phyloP scores from a whole-genome alignment of 2,329 filamentous ascomycete genomes.

The Calonectria pseudoreteaudii region DNA sequence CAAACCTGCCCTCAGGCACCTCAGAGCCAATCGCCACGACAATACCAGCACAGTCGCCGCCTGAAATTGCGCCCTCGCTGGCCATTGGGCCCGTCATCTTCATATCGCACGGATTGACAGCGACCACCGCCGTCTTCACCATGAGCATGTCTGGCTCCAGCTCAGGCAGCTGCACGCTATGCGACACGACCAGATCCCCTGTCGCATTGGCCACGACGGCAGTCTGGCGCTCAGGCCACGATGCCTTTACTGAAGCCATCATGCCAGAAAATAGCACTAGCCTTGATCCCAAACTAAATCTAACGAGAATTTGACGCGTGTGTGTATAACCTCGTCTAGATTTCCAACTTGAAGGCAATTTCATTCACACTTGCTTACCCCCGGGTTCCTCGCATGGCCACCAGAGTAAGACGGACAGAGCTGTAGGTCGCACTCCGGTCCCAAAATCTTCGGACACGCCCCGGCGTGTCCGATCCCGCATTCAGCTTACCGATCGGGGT shows the following conservation, averaged over 20 bases:
- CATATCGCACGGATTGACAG: constrained; percentile 10
- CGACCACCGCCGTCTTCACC: background rate
- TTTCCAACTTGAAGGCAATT: background rate
- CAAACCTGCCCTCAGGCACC: background rate
- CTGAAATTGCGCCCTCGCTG: constrained; percentile 3
- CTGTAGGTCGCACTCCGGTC: background rate
- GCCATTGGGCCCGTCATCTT: constrained; percentile 8
- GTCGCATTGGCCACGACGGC: background rate
- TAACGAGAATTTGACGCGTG: background rate
- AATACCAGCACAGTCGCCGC: background rate
- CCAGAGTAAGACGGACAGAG: background rate
- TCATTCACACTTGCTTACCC: background rate
- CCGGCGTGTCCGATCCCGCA: background rate
- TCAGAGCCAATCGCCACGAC: background rate
- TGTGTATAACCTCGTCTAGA: background rate
- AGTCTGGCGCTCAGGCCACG: background rate
- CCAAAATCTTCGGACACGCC: background rate
- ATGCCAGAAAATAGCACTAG: background rate
- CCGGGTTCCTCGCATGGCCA: background rate
- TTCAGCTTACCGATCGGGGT: background rate
- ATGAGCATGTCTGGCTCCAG: background rate
- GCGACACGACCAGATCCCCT: background rate
- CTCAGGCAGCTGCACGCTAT: background rate
- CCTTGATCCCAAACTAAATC: background rate
- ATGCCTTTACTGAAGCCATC: background rate